These are phyloP conservation scores for Calocera viscosa DNA, from an alignment of 768 basidiomycete species.

Conservation along the genomic window DNA sequence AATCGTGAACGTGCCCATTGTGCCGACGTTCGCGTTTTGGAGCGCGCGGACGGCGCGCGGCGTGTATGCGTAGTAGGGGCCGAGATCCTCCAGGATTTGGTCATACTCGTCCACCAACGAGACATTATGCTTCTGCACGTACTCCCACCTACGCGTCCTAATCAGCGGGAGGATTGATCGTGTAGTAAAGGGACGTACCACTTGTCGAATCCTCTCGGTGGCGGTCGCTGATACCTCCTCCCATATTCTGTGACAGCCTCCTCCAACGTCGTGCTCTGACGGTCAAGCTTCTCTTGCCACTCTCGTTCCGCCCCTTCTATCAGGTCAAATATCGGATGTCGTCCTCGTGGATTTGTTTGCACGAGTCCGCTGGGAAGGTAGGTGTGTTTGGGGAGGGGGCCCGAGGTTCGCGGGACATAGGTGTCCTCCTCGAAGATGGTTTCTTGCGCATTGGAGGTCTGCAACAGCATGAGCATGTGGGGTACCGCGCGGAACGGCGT, in stretches of 20 bases:
- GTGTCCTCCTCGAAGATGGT: not conserved
- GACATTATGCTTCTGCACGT: slow-evolving; percentile 35
- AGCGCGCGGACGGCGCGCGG: not conserved
- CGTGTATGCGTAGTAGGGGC: slow-evolving; percentile 28
- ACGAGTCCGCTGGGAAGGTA: slow-evolving; percentile 28
- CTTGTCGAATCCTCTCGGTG: slow-evolving; percentile 36
- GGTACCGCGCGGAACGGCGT: not conserved
- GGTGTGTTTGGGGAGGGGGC: slow-evolving; percentile 16
- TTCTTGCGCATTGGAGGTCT: not conserved
- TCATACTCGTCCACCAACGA: slow-evolving; percentile 46
- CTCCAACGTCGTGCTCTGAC: slow-evolving; percentile 30
- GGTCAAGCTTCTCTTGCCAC: slow-evolving; percentile 30
- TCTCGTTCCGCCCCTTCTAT: slow-evolving; percentile 28
- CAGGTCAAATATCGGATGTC: slow-evolving; percentile 38
- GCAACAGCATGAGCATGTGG: not conserved
- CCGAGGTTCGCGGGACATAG: not conserved
- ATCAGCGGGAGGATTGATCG: not conserved
- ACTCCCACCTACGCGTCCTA: slow-evolving; percentile 32
- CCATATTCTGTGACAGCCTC: slow-evolving; percentile 33
- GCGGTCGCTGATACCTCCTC: slow-evolving; percentile 27
- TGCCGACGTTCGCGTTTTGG: not conserved
- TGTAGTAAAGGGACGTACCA: slow-evolving; percentile 25
- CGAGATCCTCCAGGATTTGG: slow-evolving; percentile 34
- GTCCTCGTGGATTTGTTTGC: slow-evolving; percentile 27
- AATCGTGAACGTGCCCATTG: not conserved